phyloP scores from a whole-genome alignment of 179 eudicot species.

The Carnegiea gigantea region DNA sequence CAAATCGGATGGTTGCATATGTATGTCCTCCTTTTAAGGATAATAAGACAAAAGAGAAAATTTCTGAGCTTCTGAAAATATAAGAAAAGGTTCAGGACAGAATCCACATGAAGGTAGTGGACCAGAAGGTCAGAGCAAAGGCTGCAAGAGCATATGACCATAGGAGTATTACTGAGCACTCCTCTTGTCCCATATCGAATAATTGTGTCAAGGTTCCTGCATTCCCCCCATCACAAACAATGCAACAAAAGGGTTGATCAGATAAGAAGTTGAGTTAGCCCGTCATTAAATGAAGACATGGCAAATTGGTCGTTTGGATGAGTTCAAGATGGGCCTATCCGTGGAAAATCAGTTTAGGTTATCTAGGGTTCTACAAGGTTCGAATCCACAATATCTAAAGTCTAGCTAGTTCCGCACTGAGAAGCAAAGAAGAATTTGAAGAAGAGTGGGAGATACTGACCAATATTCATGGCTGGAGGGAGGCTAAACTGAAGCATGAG shows the following conservation, averaged over 20 bases:
- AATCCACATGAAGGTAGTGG: conserved; percentile 32
- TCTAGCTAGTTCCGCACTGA: too few species aligned
- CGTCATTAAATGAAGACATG: neutral
- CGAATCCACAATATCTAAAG: too few species aligned
- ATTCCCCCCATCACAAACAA: neutral
- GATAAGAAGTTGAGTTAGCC: neutral
- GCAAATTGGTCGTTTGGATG: neutral
- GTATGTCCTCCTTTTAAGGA: neutral
- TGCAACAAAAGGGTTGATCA: neutral
- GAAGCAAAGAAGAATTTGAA: neutral
- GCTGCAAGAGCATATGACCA: conserved; percentile 38
- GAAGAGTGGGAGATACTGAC: conserved; percentile 25
- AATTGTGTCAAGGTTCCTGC: conserved; percentile 42
- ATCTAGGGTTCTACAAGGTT: neutral
- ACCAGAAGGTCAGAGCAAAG: conserved; percentile 33
- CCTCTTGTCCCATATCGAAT: conserved; percentile 34
- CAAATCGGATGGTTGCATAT: neutral
- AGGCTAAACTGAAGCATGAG: conserved; percentile 69
- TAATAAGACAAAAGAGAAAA: neutral
- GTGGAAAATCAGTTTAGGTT: neutral
- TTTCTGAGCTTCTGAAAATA: too few species aligned
- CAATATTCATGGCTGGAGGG: conserved; percentile 85
- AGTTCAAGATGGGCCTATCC: neutral
- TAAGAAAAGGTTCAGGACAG: conserved; percentile 22
- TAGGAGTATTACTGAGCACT: conserved; percentile 32